Base-by-base conservation (phyloP, 306 rosid genomes). In the Spatholobus suberectus region DNA sequence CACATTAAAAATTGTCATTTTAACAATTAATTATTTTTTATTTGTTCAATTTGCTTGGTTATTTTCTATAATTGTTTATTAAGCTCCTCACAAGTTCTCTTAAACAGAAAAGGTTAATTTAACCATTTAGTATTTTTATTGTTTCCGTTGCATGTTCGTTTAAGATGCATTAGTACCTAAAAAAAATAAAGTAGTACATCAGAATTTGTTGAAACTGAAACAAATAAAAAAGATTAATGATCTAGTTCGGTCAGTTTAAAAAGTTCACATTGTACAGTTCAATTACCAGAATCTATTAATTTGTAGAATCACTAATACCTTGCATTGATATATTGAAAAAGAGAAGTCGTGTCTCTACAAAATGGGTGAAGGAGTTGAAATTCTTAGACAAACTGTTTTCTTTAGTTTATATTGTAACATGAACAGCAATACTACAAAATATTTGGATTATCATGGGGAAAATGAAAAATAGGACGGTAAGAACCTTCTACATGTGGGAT, bases 351-450 rank as follows among this genome's bases (percentile, higher is more conserved):
- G 34, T 46, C 59, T 27, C 3, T 26, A 40, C 38, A 65, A 29
- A 37, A 18, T 17, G 41, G 76, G 29, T 12, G 38, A 5, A 24
- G 12, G 37, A 51, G 8, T 18, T 34, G 3, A 66, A 67, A 79
- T 37, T 27, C 18, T 68, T 52, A 6, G 32, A 17, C n/a, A 52
- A 68, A 40, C 55, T 26, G 4, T 23, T 51, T 24, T 14, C 18
- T 67, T 14, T n/a, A n/a, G n/a, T n/a, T n/a, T 24, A 51, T 24
- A 61, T 40, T 26, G 73, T 17, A 81, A 61, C 38, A 71, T 59
- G 54, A 72, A 35, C 66, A 81, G 32, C 34, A 34, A 72, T 47
- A 44, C 66, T 59, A 81, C 5, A 71, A 70, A 40, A 29, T 4
- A 67, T 52, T 12, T 15, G 54, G 57, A 78, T 80, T 71, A 55